Evolutionary conservation across 805 yeast genomes (phyloP).

Genomic region (Wickerhamiella parazyma): DNA sequence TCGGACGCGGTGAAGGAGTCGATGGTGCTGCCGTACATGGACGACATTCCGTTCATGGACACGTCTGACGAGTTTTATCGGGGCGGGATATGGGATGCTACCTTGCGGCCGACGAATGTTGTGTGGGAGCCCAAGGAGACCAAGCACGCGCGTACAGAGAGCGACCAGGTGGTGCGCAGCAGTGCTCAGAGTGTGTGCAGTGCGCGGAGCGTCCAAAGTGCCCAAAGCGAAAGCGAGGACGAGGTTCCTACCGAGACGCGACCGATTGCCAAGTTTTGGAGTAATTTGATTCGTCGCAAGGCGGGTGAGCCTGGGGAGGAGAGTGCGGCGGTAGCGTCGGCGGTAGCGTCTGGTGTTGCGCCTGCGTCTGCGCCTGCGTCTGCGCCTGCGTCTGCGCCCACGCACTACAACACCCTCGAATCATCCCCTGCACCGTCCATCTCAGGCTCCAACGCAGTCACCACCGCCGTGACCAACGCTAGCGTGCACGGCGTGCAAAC

Average conservation of each 20-base stretch:
- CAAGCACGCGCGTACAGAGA: not conserved
- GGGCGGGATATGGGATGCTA: constrained; percentile 83
- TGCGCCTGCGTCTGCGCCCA: too few relatives aligned
- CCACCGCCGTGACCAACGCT: constrained; percentile 17
- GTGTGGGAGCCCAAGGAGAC: not conserved
- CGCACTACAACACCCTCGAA: too few relatives aligned
- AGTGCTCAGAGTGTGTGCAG: not conserved
- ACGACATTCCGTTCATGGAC: constrained; percentile 61
- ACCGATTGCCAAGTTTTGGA: constrained; percentile 4
- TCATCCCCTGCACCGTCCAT: too few relatives aligned
- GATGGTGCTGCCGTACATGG: constrained; percentile 77
- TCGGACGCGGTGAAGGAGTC: constrained; percentile 68
- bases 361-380: not conserved
- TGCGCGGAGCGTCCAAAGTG: not conserved
- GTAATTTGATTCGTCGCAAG: constrained; percentile 1
- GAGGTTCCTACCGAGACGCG: not conserved
- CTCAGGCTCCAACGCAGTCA: not conserved
- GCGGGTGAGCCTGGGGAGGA: not conserved
- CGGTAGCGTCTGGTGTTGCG: too few relatives aligned
- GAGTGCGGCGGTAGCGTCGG: too few relatives aligned
- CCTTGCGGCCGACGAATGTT: constrained; percentile 1
- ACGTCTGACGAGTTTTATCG: constrained; percentile 60
- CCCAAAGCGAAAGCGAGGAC: not conserved
- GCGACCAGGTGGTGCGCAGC: not conserved
- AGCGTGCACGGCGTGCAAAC: constrained; percentile 6